These are phyloP conservation scores for Teunomyces stri DNA, from an alignment of 805 yeast species.

Conservation along the genomic window DNA sequence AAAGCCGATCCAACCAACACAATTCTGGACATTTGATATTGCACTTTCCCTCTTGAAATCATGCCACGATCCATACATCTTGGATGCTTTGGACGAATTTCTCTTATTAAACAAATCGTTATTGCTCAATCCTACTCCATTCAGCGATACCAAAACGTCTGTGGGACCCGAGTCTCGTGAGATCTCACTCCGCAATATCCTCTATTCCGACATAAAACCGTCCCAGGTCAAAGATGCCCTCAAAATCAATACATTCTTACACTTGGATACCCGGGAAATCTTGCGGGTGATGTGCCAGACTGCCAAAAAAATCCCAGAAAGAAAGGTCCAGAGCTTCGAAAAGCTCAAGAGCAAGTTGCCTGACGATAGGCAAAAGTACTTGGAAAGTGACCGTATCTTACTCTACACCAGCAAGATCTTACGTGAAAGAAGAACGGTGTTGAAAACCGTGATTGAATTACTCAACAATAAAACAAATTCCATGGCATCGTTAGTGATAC, in stretches of 20 bases:
- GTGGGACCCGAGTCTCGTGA: conserved; percentile 18
- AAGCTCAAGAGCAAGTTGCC: conserved; percentile 30
- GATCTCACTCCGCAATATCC: conserved; percentile 39
- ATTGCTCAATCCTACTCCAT: conserved; percentile 32
- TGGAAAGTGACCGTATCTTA: conserved; percentile 27
- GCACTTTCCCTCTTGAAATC: conserved; percentile 33
- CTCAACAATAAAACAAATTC: conserved; percentile 17
- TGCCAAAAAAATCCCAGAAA: conserved; percentile 35
- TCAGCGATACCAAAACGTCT: conserved; percentile 9
- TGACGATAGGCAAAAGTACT: conserved; percentile 32
- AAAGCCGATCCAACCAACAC: conserved; percentile 34
- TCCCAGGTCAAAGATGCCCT: conserved; percentile 37
- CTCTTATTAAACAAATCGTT: conserved; percentile 30
- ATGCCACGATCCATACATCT: conserved; percentile 28
- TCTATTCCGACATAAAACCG: conserved; percentile 34
- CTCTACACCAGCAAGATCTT: conserved; percentile 41
- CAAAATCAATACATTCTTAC: conserved; percentile 36
- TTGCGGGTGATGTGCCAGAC: conserved; percentile 48
- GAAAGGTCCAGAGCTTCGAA: conserved; percentile 18
- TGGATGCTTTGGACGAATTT: conserved; percentile 41
- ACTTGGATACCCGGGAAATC: conserved; percentile 44
- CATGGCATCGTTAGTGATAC: conserved; percentile 23
- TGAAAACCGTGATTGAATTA: conserved; percentile 40
- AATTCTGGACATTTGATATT: conserved; percentile 40
- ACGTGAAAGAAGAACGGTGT: conserved; percentile 50